Evolutionary conservation across 257 asterid genomes (phyloP).

Genomic region (Nicotiana paniculata): DNA sequence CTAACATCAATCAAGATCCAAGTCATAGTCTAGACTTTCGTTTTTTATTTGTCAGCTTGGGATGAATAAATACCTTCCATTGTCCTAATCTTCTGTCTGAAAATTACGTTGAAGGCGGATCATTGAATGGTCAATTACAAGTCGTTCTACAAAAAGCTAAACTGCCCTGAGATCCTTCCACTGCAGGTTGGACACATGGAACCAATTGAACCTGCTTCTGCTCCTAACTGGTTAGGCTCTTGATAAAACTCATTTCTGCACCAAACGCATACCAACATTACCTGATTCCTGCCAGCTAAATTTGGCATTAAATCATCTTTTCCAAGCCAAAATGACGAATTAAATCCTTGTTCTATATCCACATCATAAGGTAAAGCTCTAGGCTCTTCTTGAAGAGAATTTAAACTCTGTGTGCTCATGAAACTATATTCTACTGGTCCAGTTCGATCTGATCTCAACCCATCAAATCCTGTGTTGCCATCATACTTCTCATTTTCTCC

Average conservation of each 20-base stretch:
- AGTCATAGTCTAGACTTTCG: neutral
- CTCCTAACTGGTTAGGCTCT: constrained; percentile 38
- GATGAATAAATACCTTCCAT: neutral
- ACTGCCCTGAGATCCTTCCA: constrained; percentile 27
- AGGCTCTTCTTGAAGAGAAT: constrained; percentile 41
- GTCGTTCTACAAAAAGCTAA: constrained; percentile 3
- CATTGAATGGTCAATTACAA: neutral
- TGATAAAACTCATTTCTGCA: constrained; percentile 56
- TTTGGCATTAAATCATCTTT: constrained; percentile 50
- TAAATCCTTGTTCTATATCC: constrained; percentile 38
- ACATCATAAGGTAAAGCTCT: constrained; percentile 36
- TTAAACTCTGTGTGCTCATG: constrained; percentile 54
- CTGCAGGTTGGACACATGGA: constrained; percentile 58
- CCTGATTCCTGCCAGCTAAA: constrained; percentile 24
- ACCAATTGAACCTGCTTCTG: constrained; percentile 54
- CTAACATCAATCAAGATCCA: neutral
- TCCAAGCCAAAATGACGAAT: constrained; percentile 60
- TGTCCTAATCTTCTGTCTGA: neutral
- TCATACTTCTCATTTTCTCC: constrained; percentile 32
- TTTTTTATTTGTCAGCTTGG: neutral
- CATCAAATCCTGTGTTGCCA: constrained; percentile 23
- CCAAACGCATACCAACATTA: constrained; percentile 52
- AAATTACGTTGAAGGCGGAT: neutral
- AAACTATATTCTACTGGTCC: constrained; percentile 73
- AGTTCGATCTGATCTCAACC: constrained; percentile 35